Base-by-base conservation (phyloP, 805 yeast species). In the Scheffersomyces amazonensis region DNA sequence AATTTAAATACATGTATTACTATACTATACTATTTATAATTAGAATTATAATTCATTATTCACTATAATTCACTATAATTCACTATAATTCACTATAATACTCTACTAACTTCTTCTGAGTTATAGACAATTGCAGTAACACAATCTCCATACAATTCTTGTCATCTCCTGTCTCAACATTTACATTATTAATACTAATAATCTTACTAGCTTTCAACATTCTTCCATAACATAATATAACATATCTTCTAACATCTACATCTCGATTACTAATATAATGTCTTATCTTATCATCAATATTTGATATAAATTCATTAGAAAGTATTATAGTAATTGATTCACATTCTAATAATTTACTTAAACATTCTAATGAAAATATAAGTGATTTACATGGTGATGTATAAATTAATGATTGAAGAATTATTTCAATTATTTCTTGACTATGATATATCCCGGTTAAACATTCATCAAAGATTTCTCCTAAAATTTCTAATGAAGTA, bases 41-140 rank as follows among this genome's bases (percentile, higher is more conserved):
- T 13, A 24, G 35, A 39, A 21, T 32, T n/a, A n/a, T n/a, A n/a
- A n/a, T n/a, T n/a, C n/a, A n/a, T n/a, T n/a, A n/a, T n/a, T n/a
- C n/a, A n/a, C n/a, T n/a, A n/a, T n/a, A n/a, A n/a, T n/a, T n/a
- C n/a, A n/a, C n/a, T n/a, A n/a, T n/a, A n/a, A n/a, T n/a, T n/a
- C n/a, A n/a, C 34, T 27, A 32, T 15, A 42, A 36, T 31, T 52
- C 50, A 38, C 65, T 60, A 49, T 75, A 77, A 44, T 70, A 69
- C 39, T 75, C 73, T 12, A 77, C 66, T 35, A 78, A 52, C 43
- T 67, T 73, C 37, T 55, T 57, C 40, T 77, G 81, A 1, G 76
- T 63, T 2, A 50, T 40, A 13, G 71, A 56, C 27, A 76, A 52
- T 39, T 59, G 62, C 23, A 52, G 59, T 43, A 75, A 56, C 3